Conservation (phyloP, 2,329 filamentous ascomycete genomes). For the Exophiala viscosa region DNA sequence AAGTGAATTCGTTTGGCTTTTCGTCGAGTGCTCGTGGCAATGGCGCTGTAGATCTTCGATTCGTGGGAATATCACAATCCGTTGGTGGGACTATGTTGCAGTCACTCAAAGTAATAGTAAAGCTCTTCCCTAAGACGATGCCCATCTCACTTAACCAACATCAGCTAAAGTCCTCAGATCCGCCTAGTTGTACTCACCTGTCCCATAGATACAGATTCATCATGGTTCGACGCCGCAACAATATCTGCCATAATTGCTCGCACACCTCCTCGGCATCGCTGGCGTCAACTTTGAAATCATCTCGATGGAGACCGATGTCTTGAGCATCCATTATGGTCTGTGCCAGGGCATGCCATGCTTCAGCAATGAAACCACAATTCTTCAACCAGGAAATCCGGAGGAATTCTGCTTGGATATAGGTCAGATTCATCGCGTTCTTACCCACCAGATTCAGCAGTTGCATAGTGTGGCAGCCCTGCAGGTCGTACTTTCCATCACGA, state of each 20-base stretch:
- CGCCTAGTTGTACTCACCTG: conserved; percentile 1
- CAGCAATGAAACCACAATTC: conserved; percentile 10
- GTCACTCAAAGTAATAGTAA: conserved; percentile 8
- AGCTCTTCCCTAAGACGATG: conserved; percentile 9
- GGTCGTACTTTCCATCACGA: neutral
- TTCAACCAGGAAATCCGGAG: conserved; percentile 8
- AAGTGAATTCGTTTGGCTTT: conserved; percentile 7
- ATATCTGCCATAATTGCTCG: conserved; percentile 7
- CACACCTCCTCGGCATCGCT: conserved; percentile 5
- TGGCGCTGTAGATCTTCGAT: conserved; percentile 5
- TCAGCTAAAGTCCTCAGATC: neutral
- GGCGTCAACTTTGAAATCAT: conserved; percentile 10
- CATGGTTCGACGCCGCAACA: conserved; percentile 9
- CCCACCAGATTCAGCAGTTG: conserved; percentile 4
- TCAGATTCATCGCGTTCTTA: conserved; percentile 9
- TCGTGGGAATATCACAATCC: conserved; percentile 11
- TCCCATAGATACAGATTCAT: conserved; percentile 12
- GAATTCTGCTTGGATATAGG: conserved; percentile 8
- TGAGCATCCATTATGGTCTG: conserved; percentile 10
- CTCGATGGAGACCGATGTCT: conserved; percentile 11
- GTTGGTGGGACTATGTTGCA: conserved; percentile 6
- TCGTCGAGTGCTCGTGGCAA: conserved; percentile 1
- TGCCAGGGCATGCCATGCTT: conserved; percentile 8
- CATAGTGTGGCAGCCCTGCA: neutral
- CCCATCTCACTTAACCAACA: conserved; percentile 4